A percentile compares a stretch with the other conserved stretches of the same genome.
Evolutionary conservation across 441 rosid species (phyloP).

Genomic region (Eutrema salsugineum): DNA sequence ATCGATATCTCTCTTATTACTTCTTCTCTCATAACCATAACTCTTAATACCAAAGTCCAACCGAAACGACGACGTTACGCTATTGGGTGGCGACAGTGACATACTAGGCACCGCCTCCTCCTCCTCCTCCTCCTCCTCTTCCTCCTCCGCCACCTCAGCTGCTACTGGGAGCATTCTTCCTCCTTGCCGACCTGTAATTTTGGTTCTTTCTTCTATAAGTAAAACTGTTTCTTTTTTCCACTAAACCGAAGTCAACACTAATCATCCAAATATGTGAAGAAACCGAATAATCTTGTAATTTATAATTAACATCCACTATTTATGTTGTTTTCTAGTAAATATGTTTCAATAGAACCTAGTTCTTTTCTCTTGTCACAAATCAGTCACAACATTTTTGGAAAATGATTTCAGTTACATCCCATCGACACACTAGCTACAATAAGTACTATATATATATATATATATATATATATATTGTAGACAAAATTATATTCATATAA

Average conservation of each 20-base stretch:
- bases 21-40: slow-evolving; percentile 34
- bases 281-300: not conserved
- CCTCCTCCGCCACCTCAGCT: slow-evolving; percentile 34
- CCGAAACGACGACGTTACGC: slow-evolving; percentile 66
- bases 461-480: not conserved
- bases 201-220: not conserved
- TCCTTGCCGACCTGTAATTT: slow-evolving; percentile 12
- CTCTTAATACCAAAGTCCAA: slow-evolving; percentile 67
- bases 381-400: slow-evolving; percentile 18
- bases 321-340: not conserved
- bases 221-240: not conserved
- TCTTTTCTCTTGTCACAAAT: slow-evolving; percentile 22
- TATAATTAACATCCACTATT: not conserved
- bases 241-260: not conserved
- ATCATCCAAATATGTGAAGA: not conserved
- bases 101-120: slow-evolving; percentile 40
- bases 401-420: slow-evolving; percentile 11
- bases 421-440: slow-evolving; percentile 5
- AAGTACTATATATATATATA: not conserved
- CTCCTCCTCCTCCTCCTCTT: slow-evolving; percentile 42
- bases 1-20: slow-evolving; percentile 48
- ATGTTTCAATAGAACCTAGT: not conserved
- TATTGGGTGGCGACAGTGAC: slow-evolving; percentile 28
- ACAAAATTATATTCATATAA: not conserved
- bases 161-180: not conserved